Evolutionary conservation across 345 rosid genomes (phyloP).

Genomic region (Rubroshorea leprosula): DNA sequence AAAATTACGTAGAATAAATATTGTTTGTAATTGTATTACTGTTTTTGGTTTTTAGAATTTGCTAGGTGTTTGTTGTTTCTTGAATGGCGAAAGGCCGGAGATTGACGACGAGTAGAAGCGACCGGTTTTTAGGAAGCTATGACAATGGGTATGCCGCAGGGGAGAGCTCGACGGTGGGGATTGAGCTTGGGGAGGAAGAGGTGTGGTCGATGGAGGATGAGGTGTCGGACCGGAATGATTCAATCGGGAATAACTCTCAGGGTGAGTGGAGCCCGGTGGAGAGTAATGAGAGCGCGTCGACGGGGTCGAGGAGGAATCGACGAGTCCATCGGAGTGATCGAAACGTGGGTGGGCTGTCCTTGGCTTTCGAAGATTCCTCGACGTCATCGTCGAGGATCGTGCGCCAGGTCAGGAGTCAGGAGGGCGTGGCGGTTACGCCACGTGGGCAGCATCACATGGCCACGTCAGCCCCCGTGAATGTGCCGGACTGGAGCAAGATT

Average conservation of each 20-base stretch:
- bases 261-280: slow-evolving; percentile 36
- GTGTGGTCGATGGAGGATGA: slow-evolving; percentile 72
- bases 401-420: slow-evolving; percentile 60
- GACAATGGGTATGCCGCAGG: slow-evolving; percentile 26
- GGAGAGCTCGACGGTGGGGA: slow-evolving; percentile 32
- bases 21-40: no score
- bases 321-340: slow-evolving; percentile 15
- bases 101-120: slow-evolving; percentile 72
- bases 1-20: background rate
- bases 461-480: slow-evolving; percentile 82
- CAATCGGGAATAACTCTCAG: slow-evolving; percentile 1
- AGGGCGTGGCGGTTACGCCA: slow-evolving; percentile 27
- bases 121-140: slow-evolving; percentile 45
- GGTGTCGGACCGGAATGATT: slow-evolving; percentile 23
- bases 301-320: background rate
- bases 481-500: slow-evolving; percentile 94
- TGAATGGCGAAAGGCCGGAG: slow-evolving; percentile 75
- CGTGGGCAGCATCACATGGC: slow-evolving; percentile 47
- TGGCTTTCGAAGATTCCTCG: slow-evolving; percentile 57
- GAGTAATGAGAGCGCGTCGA: slow-evolving; percentile 19
- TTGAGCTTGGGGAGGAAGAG: slow-evolving; percentile 78
- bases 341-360: slow-evolving; percentile 59
- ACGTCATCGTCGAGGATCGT: slow-evolving; percentile 54
- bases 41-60: no score
- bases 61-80: background rate